Evolutionary conservation across 148 eudicot species (phyloP).

Genomic region (Nepenthes mirabilis): DNA sequence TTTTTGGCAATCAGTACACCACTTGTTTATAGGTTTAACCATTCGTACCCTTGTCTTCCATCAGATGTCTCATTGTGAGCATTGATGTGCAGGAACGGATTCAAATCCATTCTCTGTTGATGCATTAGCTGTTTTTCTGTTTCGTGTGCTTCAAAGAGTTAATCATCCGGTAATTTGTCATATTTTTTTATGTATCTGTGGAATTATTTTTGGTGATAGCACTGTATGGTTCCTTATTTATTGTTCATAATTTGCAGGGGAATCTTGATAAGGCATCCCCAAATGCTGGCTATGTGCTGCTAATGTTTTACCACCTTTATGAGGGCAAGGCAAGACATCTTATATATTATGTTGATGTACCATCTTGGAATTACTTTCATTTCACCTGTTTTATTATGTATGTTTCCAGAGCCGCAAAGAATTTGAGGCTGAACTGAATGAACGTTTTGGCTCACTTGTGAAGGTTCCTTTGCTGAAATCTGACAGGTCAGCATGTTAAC

Average conservation of each 20-base stretch:
- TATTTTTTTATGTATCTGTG: neutral
- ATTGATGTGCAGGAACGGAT: constrained; percentile 54
- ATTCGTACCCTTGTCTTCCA: neutral
- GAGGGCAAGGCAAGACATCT: constrained; percentile 62
- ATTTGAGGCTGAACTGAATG: constrained; percentile 79
- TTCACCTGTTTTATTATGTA: neutral
- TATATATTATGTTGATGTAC: constrained; percentile 3
- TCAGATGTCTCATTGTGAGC: too few species aligned
- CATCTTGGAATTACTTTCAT: neutral
- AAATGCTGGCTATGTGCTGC: constrained; percentile 79
- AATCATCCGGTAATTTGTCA: constrained; percentile 72
- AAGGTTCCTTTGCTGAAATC: constrained; percentile 80
- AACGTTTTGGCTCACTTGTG: constrained; percentile 90
- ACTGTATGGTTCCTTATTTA: neutral
- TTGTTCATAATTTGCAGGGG: constrained; percentile 36
- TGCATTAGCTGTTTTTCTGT: constrained; percentile 80
- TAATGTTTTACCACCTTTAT: constrained; percentile 87
- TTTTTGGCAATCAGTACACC: neutral
- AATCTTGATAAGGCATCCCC: constrained; percentile 83
- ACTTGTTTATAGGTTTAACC: constrained; percentile 1
- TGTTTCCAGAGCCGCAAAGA: constrained; percentile 56
- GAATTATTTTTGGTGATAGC: neutral
- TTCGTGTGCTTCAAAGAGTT: constrained; percentile 68
- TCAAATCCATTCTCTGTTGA: constrained; percentile 84
- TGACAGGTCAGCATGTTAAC: constrained; percentile 38